Evolutionary conservation across 192 early-diverging fungal genomes (phyloP).

Genomic region (Haplosporangium gracile): DNA sequence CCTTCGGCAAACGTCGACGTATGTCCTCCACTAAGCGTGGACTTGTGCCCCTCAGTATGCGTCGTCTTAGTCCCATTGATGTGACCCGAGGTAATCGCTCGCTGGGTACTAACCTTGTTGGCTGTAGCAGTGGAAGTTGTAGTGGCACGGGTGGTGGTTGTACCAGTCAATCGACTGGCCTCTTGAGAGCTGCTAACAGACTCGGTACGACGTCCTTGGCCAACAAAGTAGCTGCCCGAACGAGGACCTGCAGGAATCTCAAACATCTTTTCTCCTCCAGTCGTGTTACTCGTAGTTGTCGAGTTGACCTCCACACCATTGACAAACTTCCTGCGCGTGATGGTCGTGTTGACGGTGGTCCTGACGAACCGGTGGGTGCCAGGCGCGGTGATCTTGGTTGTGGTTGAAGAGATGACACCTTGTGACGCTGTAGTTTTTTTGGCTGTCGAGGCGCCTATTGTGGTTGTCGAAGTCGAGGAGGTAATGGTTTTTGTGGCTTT

Average conservation of each 20-base stretch:
- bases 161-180: conserved; percentile 20
- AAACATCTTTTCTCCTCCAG: conserved; percentile 44
- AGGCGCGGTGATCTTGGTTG: conserved; percentile 33
- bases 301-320: conserved; percentile 32
- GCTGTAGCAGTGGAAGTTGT: neutral
- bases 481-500: neutral
- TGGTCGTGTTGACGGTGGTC: conserved; percentile 46
- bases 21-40: neutral
- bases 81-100: neutral
- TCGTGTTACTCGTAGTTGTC: conserved; percentile 18
- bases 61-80: neutral
- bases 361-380: conserved; percentile 37
- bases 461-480: neutral
- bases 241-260: conserved; percentile 46
- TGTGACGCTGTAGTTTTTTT: neutral
- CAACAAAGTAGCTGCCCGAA: conserved; percentile 32
- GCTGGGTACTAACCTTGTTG: conserved; percentile 4
- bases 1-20: neutral
- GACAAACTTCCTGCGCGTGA: conserved; percentile 42
- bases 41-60: neutral
- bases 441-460: neutral
- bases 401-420: neutral
- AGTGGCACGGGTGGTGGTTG: neutral
- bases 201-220: conserved; percentile 16
- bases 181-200: conserved; percentile 16